phyloP scores from a whole-genome alignment of 2,329 filamentous ascomycete genomes.

The Neonectria magnoliae region DNA sequence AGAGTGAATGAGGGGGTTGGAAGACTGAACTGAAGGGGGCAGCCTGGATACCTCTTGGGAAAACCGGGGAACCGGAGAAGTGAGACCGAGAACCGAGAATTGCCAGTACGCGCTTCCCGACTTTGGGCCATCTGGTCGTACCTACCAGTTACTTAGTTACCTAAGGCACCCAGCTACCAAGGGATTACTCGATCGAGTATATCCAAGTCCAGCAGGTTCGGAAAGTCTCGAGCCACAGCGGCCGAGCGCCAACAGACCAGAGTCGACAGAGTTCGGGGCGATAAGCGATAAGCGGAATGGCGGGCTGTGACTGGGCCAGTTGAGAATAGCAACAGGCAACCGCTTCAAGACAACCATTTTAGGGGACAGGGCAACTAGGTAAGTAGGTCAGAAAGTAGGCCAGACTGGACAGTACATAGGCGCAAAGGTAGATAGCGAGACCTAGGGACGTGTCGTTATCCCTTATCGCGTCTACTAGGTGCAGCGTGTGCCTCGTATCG shows the following conservation, averaged over 20 bases:
- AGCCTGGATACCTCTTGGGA: neutral
- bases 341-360: slow-evolving; percentile 10
- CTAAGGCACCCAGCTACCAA: neutral
- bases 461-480: slow-evolving; percentile 5
- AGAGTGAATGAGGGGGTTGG: slow-evolving; percentile 4
- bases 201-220: slow-evolving; percentile 10
- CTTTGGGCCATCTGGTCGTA: neutral
- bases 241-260: slow-evolving; percentile 14
- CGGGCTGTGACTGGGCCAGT: slow-evolving; percentile 21
- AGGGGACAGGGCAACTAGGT: slow-evolving; percentile 6
- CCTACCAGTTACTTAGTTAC: neutral
- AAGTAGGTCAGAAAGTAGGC: slow-evolving; percentile 8
- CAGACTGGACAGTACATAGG: neutral
- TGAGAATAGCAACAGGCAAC: slow-evolving; percentile 1
- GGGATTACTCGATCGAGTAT: slow-evolving; percentile 7
- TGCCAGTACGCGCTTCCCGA: neutral
- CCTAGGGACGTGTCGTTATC: slow-evolving; percentile 13
- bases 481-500: neutral
- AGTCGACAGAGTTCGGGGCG: slow-evolving; percentile 25
- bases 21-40: neutral
- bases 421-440: slow-evolving; percentile 13
- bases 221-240: slow-evolving; percentile 33
- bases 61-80: neutral
- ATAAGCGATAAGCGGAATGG: slow-evolving; percentile 8
- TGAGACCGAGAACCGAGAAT: neutral